Evolutionary conservation across 2,329 filamentous ascomycete genomes (phyloP).

Genomic region (Aspergillus caelatus): DNA sequence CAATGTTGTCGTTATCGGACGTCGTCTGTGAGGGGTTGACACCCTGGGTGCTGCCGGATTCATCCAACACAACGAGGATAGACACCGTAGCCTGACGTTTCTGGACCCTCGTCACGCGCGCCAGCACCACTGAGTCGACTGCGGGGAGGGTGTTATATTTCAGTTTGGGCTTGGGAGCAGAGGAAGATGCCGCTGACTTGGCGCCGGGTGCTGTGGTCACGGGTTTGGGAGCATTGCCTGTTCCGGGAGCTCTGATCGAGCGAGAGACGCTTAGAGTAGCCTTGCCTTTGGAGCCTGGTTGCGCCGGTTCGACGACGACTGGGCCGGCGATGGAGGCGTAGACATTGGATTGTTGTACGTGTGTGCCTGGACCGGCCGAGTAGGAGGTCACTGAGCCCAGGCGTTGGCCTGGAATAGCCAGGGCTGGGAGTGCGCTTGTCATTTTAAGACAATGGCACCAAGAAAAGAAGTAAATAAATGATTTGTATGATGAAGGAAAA

Average conservation of each 20-base stretch:
- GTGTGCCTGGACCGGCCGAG: constrained; percentile 77
- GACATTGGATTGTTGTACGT: constrained; percentile 74
- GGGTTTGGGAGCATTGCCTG: not conserved
- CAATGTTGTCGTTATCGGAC: constrained; percentile 43
- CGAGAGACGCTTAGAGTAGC: constrained; percentile 46
- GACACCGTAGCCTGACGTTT: constrained; percentile 82
- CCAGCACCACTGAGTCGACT: constrained; percentile 78
- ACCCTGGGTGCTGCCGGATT: constrained; percentile 22
- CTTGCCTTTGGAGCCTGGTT: constrained; percentile 32
- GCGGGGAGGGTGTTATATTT: constrained; percentile 77
- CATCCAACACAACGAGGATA: constrained; percentile 77
- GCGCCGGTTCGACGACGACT: constrained; percentile 58
- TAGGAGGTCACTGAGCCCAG: constrained; percentile 71
- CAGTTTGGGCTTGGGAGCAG: constrained; percentile 32
- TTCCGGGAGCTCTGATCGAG: constrained; percentile 5
- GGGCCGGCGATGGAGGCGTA: constrained; percentile 81
- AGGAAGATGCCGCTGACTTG: constrained; percentile 4
- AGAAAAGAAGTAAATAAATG: not conserved
- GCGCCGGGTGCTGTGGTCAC: not conserved
- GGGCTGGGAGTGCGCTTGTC: constrained; percentile 37
- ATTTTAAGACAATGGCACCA: constrained; percentile 20
- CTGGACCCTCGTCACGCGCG: constrained; percentile 81
- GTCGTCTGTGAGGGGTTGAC: constrained; percentile 25
- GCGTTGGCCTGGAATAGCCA: constrained; percentile 80
- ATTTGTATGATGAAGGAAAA: not conserved